Evolutionary conservation across 441 rosid genomes (phyloP).

Genomic region (Adansonia grandidieri): DNA sequence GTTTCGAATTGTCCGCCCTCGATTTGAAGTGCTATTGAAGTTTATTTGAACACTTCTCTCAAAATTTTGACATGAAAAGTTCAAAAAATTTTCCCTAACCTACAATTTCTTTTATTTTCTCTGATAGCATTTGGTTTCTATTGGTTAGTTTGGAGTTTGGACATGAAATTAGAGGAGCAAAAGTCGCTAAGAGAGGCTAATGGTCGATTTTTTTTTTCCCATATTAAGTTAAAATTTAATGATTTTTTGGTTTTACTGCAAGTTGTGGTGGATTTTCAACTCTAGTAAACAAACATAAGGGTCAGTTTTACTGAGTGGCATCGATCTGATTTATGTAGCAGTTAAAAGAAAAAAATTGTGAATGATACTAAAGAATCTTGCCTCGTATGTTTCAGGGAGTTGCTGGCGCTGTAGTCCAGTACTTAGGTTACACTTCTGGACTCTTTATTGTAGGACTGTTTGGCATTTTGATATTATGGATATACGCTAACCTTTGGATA

Average conservation of each 20-base stretch:
- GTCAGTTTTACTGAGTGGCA: conserved; percentile 15
- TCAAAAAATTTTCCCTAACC: not conserved
- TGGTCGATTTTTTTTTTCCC: conserved; percentile 11
- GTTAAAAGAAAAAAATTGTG: not conserved
- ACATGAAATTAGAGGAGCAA: not conserved
- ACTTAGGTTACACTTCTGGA: conserved; percentile 96
- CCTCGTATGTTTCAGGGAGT: conserved; percentile 67
- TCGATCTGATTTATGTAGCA: not conserved
- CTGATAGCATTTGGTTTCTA: conserved; percentile 7
- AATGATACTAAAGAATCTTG: conserved; percentile 21
- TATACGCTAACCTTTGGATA: conserved; percentile 99
- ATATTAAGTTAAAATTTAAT: not conserved
- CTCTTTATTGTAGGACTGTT: conserved; percentile 89
- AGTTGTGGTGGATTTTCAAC: not conserved
- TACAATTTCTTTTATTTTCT: conserved; percentile 5
- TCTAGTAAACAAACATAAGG: not conserved
- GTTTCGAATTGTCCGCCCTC: not conserved
- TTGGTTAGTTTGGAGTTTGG: conserved; percentile 2
- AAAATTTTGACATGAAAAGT: not conserved
- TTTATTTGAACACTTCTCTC: conserved; percentile 2
- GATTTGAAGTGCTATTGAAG: not conserved
- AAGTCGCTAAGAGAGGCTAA: not conserved
- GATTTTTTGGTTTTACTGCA: not conserved
- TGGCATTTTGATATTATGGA: conserved; percentile 90
- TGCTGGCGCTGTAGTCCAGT: conserved; percentile 85